Base-by-base conservation (phyloP, 306 rosid genomes). In the Styphnolobium japonicum region DNA sequence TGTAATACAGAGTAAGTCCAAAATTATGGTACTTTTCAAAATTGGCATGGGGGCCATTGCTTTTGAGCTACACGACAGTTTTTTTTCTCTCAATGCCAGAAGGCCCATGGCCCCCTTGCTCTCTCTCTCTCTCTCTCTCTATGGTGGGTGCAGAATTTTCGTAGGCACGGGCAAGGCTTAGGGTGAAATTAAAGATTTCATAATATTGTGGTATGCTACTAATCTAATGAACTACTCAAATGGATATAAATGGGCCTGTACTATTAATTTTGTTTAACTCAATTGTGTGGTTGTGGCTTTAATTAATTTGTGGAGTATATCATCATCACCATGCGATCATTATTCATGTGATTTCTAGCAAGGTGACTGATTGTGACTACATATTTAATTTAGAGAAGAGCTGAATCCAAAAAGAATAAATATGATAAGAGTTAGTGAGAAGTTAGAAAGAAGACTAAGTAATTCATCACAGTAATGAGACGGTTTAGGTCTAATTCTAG, bases 11-110 rank as follows among this genome's bases (percentile, higher is more conserved):
- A 29, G 79, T 67, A 40, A 55, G 64, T 87, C 91, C 97, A 90
- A 90, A 69, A 1, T 73, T 56, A 66, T 39, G 7, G 88, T 87
- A 82, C 83, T 81, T 79, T 82, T 91, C 93, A 76, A 16, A 73
- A 68, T 67, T 79, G 75, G 74, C 65, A 80, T 77, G 68, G 75
- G 87, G 86, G 80, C 88, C 91, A 85, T 82, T 60, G 58, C 71
- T 75, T 75, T 55, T 86, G 0, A 46, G 82, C 85, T 75, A 79
- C 69, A 52, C 80, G 84, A 75, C 81, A 71, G 2, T 79, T 40
- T 71, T 10, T 52, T 34, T 53, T 40, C 63, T 21, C 40, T 76
- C 79, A 72, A 68, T 80, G 57, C 63, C 86, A 40, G n/a, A 74
- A 63, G 21, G 36, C 80, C 60, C 83, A 67, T 61, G 81, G 74